These are phyloP conservation scores for Zoysia matrella DNA, from an alignment of 202 grass and related monocot species.

Conservation along the genomic window DNA sequence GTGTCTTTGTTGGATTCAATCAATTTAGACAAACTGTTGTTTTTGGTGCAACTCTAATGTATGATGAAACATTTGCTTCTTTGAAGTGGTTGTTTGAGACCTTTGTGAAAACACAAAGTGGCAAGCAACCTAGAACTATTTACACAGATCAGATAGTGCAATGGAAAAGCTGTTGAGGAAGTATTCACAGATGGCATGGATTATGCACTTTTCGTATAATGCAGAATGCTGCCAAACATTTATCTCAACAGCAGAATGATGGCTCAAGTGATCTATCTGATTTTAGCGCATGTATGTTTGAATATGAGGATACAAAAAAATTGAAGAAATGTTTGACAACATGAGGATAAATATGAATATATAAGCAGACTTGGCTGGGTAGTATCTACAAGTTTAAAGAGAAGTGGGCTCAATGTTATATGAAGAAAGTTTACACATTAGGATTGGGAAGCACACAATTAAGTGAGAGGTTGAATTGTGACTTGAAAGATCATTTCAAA, in stretches of 20 bases:
- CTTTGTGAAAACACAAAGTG: slow-evolving; percentile 20
- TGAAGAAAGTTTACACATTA: no score
- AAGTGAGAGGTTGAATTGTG: no score
- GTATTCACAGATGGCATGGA: no score
- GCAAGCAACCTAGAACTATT: slow-evolving; percentile 9
- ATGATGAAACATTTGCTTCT: slow-evolving; percentile 20
- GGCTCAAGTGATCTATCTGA: no score
- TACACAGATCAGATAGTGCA: background rate
- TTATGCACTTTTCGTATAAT: no score
- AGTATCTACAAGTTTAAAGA: background rate
- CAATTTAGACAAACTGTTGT: background rate
- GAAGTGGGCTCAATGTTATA: no score
- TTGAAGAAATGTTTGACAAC: background rate
- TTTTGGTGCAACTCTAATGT: slow-evolving; percentile 18
- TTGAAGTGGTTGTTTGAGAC: slow-evolving; percentile 38
- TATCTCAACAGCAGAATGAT: no score
- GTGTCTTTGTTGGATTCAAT: background rate
- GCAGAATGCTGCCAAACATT: no score
- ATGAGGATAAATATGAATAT: background rate
- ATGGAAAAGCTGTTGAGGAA: no score
- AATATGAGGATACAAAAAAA: background rate
- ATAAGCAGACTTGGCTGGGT: background rate
- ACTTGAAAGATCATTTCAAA: background rate
- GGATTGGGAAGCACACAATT: no score
- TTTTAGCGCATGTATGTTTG: no score